Base-by-base conservation (phyloP, 176 grass and related monocot species). In the Otatea glauca region DNA sequence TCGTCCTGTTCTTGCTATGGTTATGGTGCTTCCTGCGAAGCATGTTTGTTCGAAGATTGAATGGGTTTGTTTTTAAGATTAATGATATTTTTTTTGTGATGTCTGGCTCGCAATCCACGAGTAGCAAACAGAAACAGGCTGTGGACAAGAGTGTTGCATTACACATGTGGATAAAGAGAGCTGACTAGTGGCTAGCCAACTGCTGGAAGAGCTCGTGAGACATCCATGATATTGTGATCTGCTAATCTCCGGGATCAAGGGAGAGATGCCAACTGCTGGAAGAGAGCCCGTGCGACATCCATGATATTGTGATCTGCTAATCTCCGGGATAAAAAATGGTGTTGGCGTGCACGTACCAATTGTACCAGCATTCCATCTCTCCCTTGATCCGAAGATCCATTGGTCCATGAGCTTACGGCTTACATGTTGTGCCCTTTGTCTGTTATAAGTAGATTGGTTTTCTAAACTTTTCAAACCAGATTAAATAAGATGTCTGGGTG, bases 401-500 rank as follows among this genome's bases (percentile, higher is more conserved):
- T 21, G 54, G 2, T 2, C 2, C 6, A 2, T 20, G 5, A 18
- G 51, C 16, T 1, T 54, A 16, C 49, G 3, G 49, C 5, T 16
- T 14, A 16, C 0, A 34, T 34, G 2, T 1, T 34, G 34, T 34
- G 3, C 2, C 34, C 34, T 34, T 34, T 34, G 34, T 34, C 34
- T 34, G 3, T 34, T 34, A 1, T 34, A 34, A 1, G 34, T 1
- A 34, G 34, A 34, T 34, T 34, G 34, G 34, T 34, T 34, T 34
- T 34, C 34, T 34, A 34, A 34, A 1, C 1, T 34, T 34, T 34
- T 1, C 1, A 34, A 34, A 34, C 34, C 34, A n/a, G n/a, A n/a
- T n/a, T n/a, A n/a, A n/a, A n/a, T n/a, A n/a, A 34, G 34, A 34
- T 0, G 67, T 83, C 43, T 83, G 69, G 56, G 84, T 92, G 94